These are phyloP conservation scores for Gnaphalium uliginosum DNA, from an alignment of 129 eudicot species.

Conservation along the genomic window DNA sequence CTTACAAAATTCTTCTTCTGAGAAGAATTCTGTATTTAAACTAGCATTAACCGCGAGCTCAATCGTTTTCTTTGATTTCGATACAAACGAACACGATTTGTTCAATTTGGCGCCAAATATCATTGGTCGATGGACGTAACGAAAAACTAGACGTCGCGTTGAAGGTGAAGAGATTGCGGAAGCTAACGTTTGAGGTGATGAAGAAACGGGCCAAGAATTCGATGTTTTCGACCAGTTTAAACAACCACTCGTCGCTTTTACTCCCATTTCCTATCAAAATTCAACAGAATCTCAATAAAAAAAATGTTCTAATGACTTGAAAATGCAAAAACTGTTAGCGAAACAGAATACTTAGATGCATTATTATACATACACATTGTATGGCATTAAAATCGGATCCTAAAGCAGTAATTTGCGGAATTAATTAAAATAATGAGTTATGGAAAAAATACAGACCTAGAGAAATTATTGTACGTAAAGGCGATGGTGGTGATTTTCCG, in stretches of 20 bases:
- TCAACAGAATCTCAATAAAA: neutral
- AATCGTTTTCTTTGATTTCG: slow-evolving; percentile 25
- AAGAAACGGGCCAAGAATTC: slow-evolving; percentile 50
- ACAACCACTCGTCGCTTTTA: slow-evolving; percentile 48
- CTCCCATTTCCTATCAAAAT: slow-evolving; percentile 40
- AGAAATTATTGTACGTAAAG: slow-evolving; percentile 2
- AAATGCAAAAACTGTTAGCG: slow-evolving; percentile 20
- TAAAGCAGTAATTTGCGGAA: slow-evolving; percentile 25
- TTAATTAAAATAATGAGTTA: neutral
- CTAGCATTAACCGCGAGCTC: slow-evolving; percentile 46
- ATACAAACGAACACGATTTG: slow-evolving; percentile 43
- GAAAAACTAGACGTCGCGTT: slow-evolving; percentile 41
- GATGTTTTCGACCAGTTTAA: slow-evolving; percentile 52
- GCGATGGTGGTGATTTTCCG: slow-evolving; percentile 22
- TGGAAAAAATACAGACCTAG: slow-evolving; percentile 6
- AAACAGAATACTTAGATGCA: slow-evolving; percentile 22
- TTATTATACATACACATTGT: slow-evolving; percentile 26
- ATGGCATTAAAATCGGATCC: slow-evolving; percentile 53
- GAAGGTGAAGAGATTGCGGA: slow-evolving; percentile 60
- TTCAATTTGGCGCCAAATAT: slow-evolving; percentile 46
- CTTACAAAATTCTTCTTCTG: slow-evolving; percentile 77
- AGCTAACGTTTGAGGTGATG: slow-evolving; percentile 62
- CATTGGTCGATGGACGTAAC: slow-evolving; percentile 37
- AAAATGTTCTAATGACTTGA: neutral
- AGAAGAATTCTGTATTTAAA: slow-evolving; percentile 56